Evolutionary conservation across 2,329 filamentous ascomycete species (phyloP).

Genomic region (Diaporthe destruens): DNA sequence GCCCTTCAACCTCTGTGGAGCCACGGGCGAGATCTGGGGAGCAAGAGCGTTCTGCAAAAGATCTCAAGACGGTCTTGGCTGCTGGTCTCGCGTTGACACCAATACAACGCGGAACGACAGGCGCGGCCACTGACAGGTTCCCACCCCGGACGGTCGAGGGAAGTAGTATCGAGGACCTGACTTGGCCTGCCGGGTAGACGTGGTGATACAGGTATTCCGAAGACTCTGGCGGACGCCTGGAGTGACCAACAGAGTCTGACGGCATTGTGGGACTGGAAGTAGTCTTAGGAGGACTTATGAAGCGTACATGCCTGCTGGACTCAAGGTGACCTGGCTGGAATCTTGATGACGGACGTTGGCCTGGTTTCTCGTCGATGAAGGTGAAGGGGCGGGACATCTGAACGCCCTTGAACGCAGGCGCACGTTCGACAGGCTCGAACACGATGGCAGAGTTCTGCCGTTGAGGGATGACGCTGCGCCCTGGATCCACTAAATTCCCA

Average conservation of each 20-base stretch:
- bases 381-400: constrained; percentile 35
- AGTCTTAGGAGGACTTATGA: constrained; percentile 6
- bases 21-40: not conserved
- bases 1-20: not conserved
- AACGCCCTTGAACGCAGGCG: not conserved
- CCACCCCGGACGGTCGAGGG: not conserved
- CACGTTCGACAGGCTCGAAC: not conserved
- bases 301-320: constrained; percentile 36
- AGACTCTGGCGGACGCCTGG: constrained; percentile 44
- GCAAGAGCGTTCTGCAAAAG: not conserved
- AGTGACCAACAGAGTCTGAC: not conserved
- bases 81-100: not conserved
- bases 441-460: not conserved
- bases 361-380: constrained; percentile 39
- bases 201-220: constrained; percentile 52
- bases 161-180: not conserved
- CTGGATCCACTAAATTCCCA: not conserved
- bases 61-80: constrained; percentile 7
- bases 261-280: not conserved
- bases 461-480: not conserved
- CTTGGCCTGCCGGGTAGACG: not conserved
- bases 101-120: not conserved
- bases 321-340: constrained; percentile 10
- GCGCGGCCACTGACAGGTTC: not conserved
- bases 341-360: constrained; percentile 35